Evolutionary conservation across 2,329 filamentous ascomycete genomes (phyloP).

Genomic region (Byssoonygena ceratinophila): DNA sequence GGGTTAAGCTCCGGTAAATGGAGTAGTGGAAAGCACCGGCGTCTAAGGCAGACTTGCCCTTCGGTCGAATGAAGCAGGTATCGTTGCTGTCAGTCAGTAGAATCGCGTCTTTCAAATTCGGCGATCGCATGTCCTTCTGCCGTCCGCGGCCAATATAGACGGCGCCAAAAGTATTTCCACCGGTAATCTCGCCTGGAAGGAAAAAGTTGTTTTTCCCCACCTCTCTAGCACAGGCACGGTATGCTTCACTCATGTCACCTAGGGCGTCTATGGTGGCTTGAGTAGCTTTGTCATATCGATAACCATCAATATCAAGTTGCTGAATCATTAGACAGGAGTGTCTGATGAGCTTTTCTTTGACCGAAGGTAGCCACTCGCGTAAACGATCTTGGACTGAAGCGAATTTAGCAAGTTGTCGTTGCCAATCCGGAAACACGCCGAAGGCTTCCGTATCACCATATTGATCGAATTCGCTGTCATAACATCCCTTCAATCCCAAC

Average conservation of each 20-base stretch:
- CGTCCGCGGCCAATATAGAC: slow-evolving; percentile 54
- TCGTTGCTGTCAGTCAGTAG: slow-evolving; percentile 36
- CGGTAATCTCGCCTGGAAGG: slow-evolving; percentile 53
- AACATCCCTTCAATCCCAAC: slow-evolving; percentile 45
- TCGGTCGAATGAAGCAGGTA: slow-evolving; percentile 43
- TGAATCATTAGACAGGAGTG: slow-evolving; percentile 55
- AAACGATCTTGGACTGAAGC: slow-evolving; percentile 57
- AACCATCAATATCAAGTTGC: slow-evolving; percentile 56
- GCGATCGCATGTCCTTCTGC: slow-evolving; percentile 44
- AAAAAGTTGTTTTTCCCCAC: slow-evolving; percentile 55
- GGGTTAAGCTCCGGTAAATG: slow-evolving; percentile 51
- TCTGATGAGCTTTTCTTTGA: slow-evolving; percentile 47
- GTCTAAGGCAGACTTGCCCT: slow-evolving; percentile 47
- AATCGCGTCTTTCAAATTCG: slow-evolving; percentile 41
- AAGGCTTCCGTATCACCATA: slow-evolving; percentile 56
- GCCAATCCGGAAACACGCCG: slow-evolving; percentile 52
- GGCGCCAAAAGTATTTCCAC: slow-evolving; percentile 50
- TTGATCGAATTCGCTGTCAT: slow-evolving; percentile 54
- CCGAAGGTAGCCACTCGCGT: slow-evolving; percentile 52
- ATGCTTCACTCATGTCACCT: slow-evolving; percentile 47
- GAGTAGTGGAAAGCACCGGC: slow-evolving; percentile 54
- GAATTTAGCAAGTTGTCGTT: slow-evolving; percentile 55
- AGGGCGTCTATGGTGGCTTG: slow-evolving; percentile 54
- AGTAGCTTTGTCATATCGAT: slow-evolving; percentile 56
- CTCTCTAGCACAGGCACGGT: slow-evolving; percentile 47